Percentiles rank a stretch among this genome's conserved stretches.
Evolutionary conservation across 345 rosid species (phyloP).

Genomic region (Dipteronia dyeriana): DNA sequence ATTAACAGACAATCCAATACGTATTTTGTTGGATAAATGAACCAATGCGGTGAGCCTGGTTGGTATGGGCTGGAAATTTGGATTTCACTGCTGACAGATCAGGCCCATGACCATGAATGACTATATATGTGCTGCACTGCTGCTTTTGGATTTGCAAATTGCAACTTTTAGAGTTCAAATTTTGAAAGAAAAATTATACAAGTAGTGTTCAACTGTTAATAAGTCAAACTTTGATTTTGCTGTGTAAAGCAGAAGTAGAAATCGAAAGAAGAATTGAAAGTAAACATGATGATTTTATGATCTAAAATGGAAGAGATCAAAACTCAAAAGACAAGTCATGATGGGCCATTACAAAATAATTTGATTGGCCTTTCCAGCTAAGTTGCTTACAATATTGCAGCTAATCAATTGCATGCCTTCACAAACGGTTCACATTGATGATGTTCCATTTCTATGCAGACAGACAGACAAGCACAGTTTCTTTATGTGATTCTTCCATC

Average conservation of each 20-base stretch:
- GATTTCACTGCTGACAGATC: not conserved
- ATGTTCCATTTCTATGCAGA: not conserved
- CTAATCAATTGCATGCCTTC: conserved; percentile 2
- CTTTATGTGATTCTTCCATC: too few species aligned
- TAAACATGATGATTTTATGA: conserved; percentile 13
- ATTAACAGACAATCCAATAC: too few species aligned
- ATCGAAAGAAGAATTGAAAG: not conserved
- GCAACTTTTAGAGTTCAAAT: not conserved
- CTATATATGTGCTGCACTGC: not conserved
- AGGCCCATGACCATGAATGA: conserved; percentile 10
- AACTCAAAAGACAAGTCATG: not conserved
- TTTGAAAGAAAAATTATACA: not conserved
- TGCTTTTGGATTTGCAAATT: not conserved
- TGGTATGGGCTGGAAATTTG: not conserved
- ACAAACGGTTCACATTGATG: not conserved
- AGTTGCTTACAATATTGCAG: conserved; percentile 1
- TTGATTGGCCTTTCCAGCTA: conserved; percentile 7
- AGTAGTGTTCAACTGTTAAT: too few species aligned
- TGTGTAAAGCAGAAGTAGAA: not conserved
- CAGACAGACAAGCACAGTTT: not conserved
- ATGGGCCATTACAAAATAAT: not conserved
- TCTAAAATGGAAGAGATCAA: not conserved
- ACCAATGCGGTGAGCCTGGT: not conserved
- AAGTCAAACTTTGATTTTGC: too few species aligned
- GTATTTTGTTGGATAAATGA: too few species aligned